phyloP scores from a whole-genome alignment of 345 rosid genomes.

The Lumnitzera littorea region DNA sequence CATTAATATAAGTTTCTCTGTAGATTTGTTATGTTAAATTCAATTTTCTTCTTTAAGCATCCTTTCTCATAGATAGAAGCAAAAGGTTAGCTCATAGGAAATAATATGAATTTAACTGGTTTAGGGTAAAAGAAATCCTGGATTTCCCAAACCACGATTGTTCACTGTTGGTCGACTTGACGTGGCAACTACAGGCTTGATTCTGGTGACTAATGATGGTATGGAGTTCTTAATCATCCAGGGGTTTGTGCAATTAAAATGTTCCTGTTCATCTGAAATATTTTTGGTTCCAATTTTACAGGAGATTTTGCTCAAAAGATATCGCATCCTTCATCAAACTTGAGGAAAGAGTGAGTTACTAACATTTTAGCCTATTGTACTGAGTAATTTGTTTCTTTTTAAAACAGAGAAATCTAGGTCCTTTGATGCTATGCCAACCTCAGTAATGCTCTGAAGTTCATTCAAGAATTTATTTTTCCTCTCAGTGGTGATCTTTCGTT shows the following conservation, averaged over 20 bases:
- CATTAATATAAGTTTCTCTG: too few relatives aligned
- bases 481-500: too few relatives aligned
- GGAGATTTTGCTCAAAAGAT: constrained; percentile 87
- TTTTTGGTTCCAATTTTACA: constrained; percentile 18
- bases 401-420: too few relatives aligned
- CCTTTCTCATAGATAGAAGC: too few relatives aligned
- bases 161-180: constrained; percentile 98
- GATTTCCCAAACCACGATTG: constrained; percentile 71
- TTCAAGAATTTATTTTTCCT: too few relatives aligned
- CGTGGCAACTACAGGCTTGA: constrained; percentile 86
- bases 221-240: background rate
- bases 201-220: constrained; percentile 93
- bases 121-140: constrained; percentile 65
- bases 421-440: too few relatives aligned
- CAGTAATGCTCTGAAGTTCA: too few relatives aligned
- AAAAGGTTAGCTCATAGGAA: background rate
- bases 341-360: constrained; percentile 70
- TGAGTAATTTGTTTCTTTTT: too few relatives aligned
- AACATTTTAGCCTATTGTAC: background rate
- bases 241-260: background rate
- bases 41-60: too few relatives aligned
- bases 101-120: background rate
- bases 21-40: too few relatives aligned
- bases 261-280: constrained; percentile 6
- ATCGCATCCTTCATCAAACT: constrained; percentile 84